phyloP scores from a whole-genome alignment of 2,329 filamentous ascomycete species.

The Sporothrix mexicana region DNA sequence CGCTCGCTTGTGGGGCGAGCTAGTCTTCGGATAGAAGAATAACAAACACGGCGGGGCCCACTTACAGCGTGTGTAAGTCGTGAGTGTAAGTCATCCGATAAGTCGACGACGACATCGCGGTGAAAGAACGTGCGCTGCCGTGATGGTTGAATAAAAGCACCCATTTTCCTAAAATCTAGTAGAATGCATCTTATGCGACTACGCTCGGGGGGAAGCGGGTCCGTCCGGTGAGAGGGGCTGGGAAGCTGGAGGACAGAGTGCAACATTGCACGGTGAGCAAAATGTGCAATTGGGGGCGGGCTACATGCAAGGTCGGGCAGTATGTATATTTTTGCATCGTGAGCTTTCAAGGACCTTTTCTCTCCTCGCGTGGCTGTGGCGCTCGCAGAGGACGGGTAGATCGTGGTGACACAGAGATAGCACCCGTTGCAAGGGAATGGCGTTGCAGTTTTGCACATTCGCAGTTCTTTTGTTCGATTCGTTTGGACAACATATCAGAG shows the following conservation, averaged over 20 bases:
- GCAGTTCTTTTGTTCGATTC: neutral
- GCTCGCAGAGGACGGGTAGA: neutral
- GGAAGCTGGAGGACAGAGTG: no score
- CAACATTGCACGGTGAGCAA: neutral
- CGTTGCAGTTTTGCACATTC: neutral
- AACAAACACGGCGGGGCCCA: neutral
- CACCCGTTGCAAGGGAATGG: neutral
- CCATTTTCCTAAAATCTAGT: neutral
- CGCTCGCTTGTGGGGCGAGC: neutral
- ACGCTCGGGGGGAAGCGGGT: neutral
- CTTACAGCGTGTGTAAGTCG: neutral
- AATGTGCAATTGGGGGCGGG: neutral
- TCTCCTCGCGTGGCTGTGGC: neutral
- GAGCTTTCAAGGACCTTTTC: neutral
- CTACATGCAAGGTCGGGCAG: neutral
- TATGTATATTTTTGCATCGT: neutral
- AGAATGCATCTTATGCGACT: neutral
- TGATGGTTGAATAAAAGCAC: neutral
- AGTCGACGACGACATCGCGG: neutral
- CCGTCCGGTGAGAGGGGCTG: neutral
- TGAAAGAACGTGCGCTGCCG: neutral
- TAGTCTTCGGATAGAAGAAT: constrained; percentile 23
- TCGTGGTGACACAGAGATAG: neutral
- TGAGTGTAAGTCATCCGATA: neutral
- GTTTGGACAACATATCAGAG: neutral